Evolutionary conservation across 352 stramenopile genomes (phyloP).

Genomic region (Globisporangium solare): DNA sequence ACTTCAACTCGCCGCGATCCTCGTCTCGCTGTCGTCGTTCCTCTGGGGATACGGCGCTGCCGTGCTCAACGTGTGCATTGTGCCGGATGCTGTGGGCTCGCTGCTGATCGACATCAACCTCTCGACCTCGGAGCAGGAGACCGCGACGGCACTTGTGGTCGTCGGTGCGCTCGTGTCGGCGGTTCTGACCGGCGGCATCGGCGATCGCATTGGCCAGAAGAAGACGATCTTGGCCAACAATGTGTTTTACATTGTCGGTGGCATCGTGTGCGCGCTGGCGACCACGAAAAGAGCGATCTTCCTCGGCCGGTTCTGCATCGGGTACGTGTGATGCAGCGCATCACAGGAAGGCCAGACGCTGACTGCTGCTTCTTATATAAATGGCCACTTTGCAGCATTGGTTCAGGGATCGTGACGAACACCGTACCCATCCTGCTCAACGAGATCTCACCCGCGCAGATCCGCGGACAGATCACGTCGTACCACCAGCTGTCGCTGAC

Average conservation of each 20-base stretch:
- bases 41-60: constrained; percentile 70
- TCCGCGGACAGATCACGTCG: constrained; percentile 75
- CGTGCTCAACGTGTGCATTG: constrained; percentile 79
- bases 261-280: constrained; percentile 47
- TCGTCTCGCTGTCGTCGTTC: constrained; percentile 75
- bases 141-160: constrained; percentile 66
- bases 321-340: constrained; percentile 10
- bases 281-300: constrained; percentile 60
- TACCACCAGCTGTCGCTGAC: constrained; percentile 87
- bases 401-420: constrained; percentile 74
- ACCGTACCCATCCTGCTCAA: constrained; percentile 80
- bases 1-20: constrained; percentile 46
- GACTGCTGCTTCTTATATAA: background rate
- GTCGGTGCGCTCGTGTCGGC: constrained; percentile 67
- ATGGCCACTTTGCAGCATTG: constrained; percentile 20
- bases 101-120: constrained; percentile 73
- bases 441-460: constrained; percentile 65
- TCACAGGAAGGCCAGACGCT: too few relatives aligned
- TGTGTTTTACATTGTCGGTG: constrained; percentile 58
- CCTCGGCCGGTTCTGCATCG: constrained; percentile 52
- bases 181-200: constrained; percentile 44
- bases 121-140: constrained; percentile 65
- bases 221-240: constrained; percentile 72
- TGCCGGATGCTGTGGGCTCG: constrained; percentile 62
- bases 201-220: constrained; percentile 54